Base-by-base conservation (phyloP, 306 rosid genomes). In the Castanea sativa region DNA sequence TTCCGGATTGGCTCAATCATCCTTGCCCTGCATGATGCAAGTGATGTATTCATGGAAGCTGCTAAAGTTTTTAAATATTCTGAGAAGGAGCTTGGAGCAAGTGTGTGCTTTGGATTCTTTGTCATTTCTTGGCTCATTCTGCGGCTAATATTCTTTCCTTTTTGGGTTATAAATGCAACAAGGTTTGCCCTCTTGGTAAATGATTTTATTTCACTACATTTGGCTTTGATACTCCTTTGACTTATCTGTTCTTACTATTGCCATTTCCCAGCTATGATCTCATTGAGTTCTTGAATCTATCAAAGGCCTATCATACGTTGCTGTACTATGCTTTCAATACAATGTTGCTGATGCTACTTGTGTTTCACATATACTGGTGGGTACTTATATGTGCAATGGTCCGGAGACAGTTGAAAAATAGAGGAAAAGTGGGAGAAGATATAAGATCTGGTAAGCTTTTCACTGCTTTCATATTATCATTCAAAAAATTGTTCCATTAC, bases 331-430 rank as follows among this genome's bases (percentile, higher is more conserved):
- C 68, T 81, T 95, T 93, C 85, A 95, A 95, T 82, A 90, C 94
- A 11, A 29, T 93, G 90, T 89, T 95, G 80, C 78, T 95, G 76
- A 93, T 69, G 89, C 90, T 95, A 81, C 89, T 95, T 76, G 90
- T 92, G 86, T 95, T 95, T 87, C 99, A 95, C 88, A 68, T 95
- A 86, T 95, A 95, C 89, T 95, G 99, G 99, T 95, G 99, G 99
- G 79, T 90, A 80, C 97, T 93, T 85, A 95, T 95, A 88, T 91
- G 86, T 73, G 76, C 93, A 14, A 95, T 95, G 99, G 86, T 95
- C 81, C 59, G 59, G 55, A 90, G 91, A 80, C 99, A 89, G 82
- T 89, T 95, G 89, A 85, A 88, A 79, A 95, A 95, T 76, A 89
- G 98, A 41, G 99, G 99, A 60, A 78, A 86, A 86, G 99, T 95